Evolutionary conservation across 495 filamentous ascomycete genomes (phyloP), one percentile per base, ranked within the genome.

Genomic region (Paragyromitra xinjiangensis): DNA sequence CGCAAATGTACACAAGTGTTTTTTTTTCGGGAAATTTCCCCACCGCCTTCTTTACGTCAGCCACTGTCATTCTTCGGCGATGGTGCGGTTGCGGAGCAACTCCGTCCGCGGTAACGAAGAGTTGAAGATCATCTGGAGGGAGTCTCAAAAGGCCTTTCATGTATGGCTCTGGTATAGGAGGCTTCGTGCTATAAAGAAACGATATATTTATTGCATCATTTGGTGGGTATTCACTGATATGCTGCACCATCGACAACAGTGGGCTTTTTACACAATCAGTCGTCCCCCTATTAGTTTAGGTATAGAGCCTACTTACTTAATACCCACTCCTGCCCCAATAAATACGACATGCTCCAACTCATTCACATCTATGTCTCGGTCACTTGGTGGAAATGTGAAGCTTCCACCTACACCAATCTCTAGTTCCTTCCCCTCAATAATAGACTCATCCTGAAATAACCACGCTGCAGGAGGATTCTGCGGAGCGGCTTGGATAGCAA

Each of bases 401-500:
- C 12, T 56, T 14, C 78, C 78, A n/a, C 78, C 69, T n/a, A 65
- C 64, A 16, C 78, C 24, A 22, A 80, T 26, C 22, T 48, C 14
- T 44, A 80, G 80, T 74, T 50, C 68, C 81, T 34, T 83, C 82
- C 69, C 78, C 86, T 12, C 87, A 86, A 80, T 85, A 84, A 48
- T 79, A 84, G 69, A 86, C 88, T 29, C 87, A 86, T 75, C 90
- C 87, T 78, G 89, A 86, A 78, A 88, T 88, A 50, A 87, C 85
- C 82, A 90, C 85, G 90, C 89, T 3, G 93, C 93, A 1, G 92
- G 86, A 2, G 91, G 90, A 72, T 91, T 94, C 2, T 84, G 78
- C 0, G 88, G 87, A 0, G 91, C 91, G 11, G 87, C 83, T 81
- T 92, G 92, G 9, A 95, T 86, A 0, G 92, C 92, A 0, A 95